These are phyloP conservation scores for Sclerotinia sclerotiorum DNA, from an alignment of 2,329 filamentous ascomycete species.

Conservation along the genomic window DNA sequence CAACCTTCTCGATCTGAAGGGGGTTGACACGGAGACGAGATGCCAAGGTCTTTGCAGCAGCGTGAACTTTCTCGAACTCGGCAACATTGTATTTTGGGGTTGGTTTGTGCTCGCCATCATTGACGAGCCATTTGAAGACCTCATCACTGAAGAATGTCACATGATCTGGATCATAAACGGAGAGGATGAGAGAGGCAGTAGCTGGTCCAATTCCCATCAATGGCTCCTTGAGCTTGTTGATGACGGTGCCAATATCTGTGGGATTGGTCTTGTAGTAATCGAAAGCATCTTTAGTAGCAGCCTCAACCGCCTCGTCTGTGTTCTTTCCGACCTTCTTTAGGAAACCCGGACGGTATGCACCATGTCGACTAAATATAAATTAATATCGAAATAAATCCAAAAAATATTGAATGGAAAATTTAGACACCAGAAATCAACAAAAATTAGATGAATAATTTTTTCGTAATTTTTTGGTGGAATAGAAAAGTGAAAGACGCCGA, in stretches of 20 bases:
- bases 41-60: constrained; percentile 46
- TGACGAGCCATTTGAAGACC: constrained; percentile 69
- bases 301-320: constrained; percentile 46
- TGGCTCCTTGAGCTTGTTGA: constrained; percentile 53
- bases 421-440: not conserved
- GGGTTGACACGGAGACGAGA: constrained; percentile 55
- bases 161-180: constrained; percentile 57
- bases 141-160: constrained; percentile 81
- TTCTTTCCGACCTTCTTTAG: constrained; percentile 60
- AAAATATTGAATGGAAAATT: not conserved
- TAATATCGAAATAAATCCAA: not conserved
- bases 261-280: constrained; percentile 45
- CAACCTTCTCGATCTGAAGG: constrained; percentile 67
- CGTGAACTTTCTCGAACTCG: constrained; percentile 63
- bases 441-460: constrained; percentile 14
- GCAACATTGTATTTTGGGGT: constrained; percentile 67
- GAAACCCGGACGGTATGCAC: constrained; percentile 61
- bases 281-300: constrained; percentile 55
- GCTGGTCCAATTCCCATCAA: constrained; percentile 78
- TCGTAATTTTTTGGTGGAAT: not conserved
- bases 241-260: constrained; percentile 44
- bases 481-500: constrained; percentile 1
- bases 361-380: constrained; percentile 47
- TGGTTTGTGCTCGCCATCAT: constrained; percentile 47
- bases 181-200: constrained; percentile 72